Evolutionary conservation across 192 early-diverging fungal species (phyloP).

Genomic region (Mortierella hygrophila): DNA sequence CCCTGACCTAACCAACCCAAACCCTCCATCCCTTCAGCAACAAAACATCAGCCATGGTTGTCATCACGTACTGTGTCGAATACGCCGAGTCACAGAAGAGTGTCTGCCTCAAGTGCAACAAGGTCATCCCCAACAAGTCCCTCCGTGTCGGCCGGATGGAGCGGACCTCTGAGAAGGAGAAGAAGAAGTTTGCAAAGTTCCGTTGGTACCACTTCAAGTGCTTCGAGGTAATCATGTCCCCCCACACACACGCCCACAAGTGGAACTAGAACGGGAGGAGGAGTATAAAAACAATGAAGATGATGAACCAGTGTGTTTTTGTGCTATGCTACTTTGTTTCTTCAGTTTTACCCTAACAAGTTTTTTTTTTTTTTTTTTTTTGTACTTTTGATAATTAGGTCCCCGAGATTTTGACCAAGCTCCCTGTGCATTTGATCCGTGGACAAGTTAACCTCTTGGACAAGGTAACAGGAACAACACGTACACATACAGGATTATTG

Average conservation of each 20-base stretch:
- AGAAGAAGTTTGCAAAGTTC: conserved; percentile 64
- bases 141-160: conserved; percentile 60
- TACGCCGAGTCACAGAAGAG: conserved; percentile 60
- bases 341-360: neutral
- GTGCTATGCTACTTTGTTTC: neutral
- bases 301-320: neutral
- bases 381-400: conserved; percentile 30
- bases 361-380: conserved; percentile 4
- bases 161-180: conserved; percentile 61
- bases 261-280: neutral
- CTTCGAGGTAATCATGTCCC: conserved; percentile 45
- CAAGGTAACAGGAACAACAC: conserved; percentile 50
- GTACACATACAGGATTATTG: neutral
- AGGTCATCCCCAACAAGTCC: conserved; percentile 62
- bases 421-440: conserved; percentile 61
- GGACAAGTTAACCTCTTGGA: conserved; percentile 58
- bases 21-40: neutral
- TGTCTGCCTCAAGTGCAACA: conserved; percentile 57
- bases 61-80: conserved; percentile 62
- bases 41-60: conserved; percentile 17
- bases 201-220: conserved; percentile 68
- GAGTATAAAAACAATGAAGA: neutral
- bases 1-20: neutral
- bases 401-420: conserved; percentile 59
- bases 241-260: no score